Conservation (phyloP, 345 rosid species). For the Eutrema yunnanense region DNA sequence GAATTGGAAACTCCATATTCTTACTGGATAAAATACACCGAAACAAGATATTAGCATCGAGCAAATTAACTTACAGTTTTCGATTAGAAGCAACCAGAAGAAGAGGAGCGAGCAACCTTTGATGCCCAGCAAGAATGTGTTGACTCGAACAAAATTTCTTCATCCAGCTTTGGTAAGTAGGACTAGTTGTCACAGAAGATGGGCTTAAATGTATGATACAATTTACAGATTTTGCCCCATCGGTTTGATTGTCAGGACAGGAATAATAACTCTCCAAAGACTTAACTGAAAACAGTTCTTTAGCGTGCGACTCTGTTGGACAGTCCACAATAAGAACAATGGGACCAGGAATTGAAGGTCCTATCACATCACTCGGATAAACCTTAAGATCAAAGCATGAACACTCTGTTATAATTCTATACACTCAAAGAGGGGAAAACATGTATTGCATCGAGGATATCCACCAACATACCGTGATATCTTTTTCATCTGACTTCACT, state of each 20-base stretch:
- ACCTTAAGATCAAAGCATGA: constrained; percentile 38
- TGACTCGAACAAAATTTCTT: constrained; percentile 60
- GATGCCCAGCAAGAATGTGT: constrained; percentile 89
- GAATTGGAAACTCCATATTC: constrained; percentile 76
- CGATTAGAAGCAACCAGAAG: background rate
- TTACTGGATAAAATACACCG: constrained; percentile 40
- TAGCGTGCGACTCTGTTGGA: constrained; percentile 67
- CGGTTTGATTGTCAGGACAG: constrained; percentile 7
- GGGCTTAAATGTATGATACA: constrained; percentile 89
- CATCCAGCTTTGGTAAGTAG: constrained; percentile 73
- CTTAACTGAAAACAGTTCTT: constrained; percentile 42
- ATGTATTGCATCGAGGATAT: background rate
- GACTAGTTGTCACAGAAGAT: constrained; percentile 48
- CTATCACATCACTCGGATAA: constrained; percentile 93
- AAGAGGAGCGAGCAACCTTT: constrained; percentile 40
- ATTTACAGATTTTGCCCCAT: constrained; percentile 44
- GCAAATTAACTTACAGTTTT: background rate
- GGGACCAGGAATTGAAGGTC: constrained; percentile 85
- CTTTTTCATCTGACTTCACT: constrained; percentile 62
- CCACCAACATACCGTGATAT: constrained; percentile 55
- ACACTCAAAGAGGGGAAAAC: background rate
- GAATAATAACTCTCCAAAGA: constrained; percentile 49
- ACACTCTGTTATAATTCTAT: background rate
- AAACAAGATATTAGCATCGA: background rate
- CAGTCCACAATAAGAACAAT: constrained; percentile 74